Conservation (phyloP, 495 filamentous ascomycete genomes). For the Apodospora peruviana region DNA sequence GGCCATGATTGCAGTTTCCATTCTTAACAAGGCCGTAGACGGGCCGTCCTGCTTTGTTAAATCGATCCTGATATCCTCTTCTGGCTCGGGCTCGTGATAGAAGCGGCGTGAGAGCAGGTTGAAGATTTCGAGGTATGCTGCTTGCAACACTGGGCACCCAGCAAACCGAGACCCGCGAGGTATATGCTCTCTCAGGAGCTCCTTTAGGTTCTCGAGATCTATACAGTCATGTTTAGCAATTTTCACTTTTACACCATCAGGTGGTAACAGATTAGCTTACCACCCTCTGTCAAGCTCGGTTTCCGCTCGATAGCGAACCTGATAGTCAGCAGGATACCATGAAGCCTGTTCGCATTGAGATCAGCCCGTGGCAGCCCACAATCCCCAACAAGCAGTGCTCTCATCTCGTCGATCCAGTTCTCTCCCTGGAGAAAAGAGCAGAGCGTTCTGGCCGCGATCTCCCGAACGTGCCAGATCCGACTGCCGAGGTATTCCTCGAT, state of each 20-base stretch:
- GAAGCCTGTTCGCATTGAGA: conserved; percentile 37
- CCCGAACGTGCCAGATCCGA: conserved; percentile 79
- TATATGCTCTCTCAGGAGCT: conserved; percentile 10
- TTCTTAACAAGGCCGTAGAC: conserved; percentile 17
- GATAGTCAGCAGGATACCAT: conserved; percentile 59
- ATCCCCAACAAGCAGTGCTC: conserved; percentile 38
- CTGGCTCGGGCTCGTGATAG: neutral
- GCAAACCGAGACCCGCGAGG: conserved; percentile 12
- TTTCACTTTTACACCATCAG: neutral
- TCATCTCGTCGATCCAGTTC: conserved; percentile 46
- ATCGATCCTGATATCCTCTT: neutral
- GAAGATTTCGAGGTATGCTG: conserved; percentile 36
- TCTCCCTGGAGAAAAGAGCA: conserved; percentile 54
- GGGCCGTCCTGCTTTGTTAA: too few relatives aligned
- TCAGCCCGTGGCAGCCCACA: too few relatives aligned
- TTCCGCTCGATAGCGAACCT: conserved; percentile 49
- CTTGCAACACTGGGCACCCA: conserved; percentile 29
- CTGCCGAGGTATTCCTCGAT: conserved; percentile 60
- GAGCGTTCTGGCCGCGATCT: conserved; percentile 80
- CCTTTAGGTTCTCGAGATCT: conserved; percentile 4
- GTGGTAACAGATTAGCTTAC: conserved; percentile 20
- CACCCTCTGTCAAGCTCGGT: conserved; percentile 27
- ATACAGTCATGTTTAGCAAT: conserved; percentile 1
- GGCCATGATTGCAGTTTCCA: conserved; percentile 9
- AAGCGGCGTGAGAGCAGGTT: conserved; percentile 24